Base-by-base conservation (phyloP, 805 yeast species). In the Torulaspora franciscae region DNA sequence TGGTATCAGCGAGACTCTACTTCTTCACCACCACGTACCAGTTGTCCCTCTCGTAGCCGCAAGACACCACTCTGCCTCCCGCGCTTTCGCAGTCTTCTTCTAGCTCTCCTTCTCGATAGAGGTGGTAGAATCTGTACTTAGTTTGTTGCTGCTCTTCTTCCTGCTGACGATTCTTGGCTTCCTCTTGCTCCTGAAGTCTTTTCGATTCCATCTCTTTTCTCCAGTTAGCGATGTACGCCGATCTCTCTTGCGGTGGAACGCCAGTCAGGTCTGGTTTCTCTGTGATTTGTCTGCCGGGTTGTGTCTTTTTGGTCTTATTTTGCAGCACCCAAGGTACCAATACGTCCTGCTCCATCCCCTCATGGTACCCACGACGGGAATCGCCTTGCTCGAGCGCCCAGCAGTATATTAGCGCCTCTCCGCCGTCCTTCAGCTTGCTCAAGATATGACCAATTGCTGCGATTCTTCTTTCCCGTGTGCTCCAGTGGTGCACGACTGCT, bases 361-460 rank as follows among this genome's bases (percentile, higher is more conserved):
- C 90, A 52, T 84, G 81, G 67, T 88, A 93, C 0, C 98, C 98
- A 56, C 98, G 74, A 54, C 97, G 73, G 0, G 95, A 85, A 19
- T 72, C 75, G 46, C 82, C 85, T 64, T 93, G 99, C 53, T 93
- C 99, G 42, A 93, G 66, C 0, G 99, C 99, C 99, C 99, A 93
- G 42, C 95, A 95, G 62, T 91, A 93, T 6, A 93, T 76, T 56
- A 93, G 67, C 0, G 87, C 85, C 42, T 74, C 76, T 1, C 95
- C 96, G 0, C 79, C 80, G 0, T 51, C 43, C 33, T 63, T 71
- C 42, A 93, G 62, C 47, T 77, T 77, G 15, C 80, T 65, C 30
- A 93, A 60, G 1, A 90, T 81, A 47, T 84, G 85, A 10, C 55
- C 54, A 6, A 93, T 81, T 1, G 96, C 97, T 7, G 75, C 77